Conservation (phyloP, 331 rosid genomes). For the Erythrophleum ivorense region DNA sequence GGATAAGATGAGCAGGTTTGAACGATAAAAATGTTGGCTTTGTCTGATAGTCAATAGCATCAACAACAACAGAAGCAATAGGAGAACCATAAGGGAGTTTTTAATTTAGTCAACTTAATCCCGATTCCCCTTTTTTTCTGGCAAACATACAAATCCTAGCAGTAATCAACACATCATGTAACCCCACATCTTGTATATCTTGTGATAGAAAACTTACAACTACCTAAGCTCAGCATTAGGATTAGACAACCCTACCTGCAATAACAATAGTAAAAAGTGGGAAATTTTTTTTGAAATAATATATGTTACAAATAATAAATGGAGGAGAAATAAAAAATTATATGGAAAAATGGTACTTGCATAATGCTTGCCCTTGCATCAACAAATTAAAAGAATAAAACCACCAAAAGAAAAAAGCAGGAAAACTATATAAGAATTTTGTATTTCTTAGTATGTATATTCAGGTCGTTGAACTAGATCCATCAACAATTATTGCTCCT, state of each 20-base stretch:
- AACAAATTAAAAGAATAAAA: too few species aligned
- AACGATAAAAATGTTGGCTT: background rate
- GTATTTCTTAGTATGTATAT: too few species aligned
- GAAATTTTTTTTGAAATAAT: background rate
- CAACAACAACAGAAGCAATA: background rate
- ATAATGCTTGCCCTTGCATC: too few species aligned
- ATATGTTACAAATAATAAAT: too few species aligned
- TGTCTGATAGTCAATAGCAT: slow-evolving; percentile 14
- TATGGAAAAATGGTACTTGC: too few species aligned
- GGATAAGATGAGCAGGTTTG: slow-evolving; percentile 14
- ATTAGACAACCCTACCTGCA: slow-evolving; percentile 74
- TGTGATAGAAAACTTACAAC: slow-evolving; percentile 85
- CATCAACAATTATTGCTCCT: slow-evolving; percentile 28
- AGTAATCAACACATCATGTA: slow-evolving; percentile 17
- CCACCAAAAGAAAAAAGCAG: too few species aligned
- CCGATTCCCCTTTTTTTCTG: too few species aligned
- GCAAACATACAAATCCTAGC: background rate
- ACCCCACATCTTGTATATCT: slow-evolving; percentile 73
- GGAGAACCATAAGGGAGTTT: background rate
- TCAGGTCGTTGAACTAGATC: too few species aligned
- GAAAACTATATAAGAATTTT: too few species aligned
- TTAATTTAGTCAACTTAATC: background rate
- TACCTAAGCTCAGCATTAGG: slow-evolving; percentile 73
- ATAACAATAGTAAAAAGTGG: slow-evolving; percentile 18
- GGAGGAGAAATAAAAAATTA: too few species aligned